Base-by-base conservation (phyloP, 2,329 filamentous ascomycete species). In the Colletotrichum sp. region DNA sequence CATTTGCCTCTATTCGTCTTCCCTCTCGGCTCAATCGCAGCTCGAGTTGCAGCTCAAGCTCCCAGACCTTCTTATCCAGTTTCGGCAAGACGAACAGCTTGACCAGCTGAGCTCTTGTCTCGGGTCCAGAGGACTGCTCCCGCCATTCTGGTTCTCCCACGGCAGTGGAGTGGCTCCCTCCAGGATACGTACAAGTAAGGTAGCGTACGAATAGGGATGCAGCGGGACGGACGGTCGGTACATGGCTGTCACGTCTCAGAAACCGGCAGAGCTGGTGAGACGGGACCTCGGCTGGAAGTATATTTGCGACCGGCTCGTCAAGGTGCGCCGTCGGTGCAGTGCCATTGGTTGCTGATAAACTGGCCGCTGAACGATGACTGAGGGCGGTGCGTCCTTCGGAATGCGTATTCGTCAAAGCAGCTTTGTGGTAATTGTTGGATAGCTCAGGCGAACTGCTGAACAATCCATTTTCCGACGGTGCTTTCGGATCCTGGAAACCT, bases 211-310 rank as follows among this genome's bases (percentile, higher is more conserved):
- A 68, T 39, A 26, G 52, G 32, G 34, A 68, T 52, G 52, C 21
- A 60, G 68, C 34, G 55, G 63, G 36, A 60, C 8, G 71, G 26
- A 15, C 36, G 57, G 57, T 30, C 55, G 65, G 71, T 63, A 52
- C 57, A 64, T 13, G 63, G n/a, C 30, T 73, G 71, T 73, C 71
- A 64, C 28, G 60, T 52, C 52, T 71, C 72, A 60, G 60, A 57
- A 75, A 36, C 32, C 60, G 30, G 55, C 49, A 36, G 52, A 60
- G n/a, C 55, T 73, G 34, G 60, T 28, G 64, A 49, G 55, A 24
- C 30, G 66, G 71, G 64, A 68, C 63, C 52, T 69, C 65, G 65
- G 57, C 57, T 13, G 57, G 65, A 69, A 64, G 65, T 63, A 34
- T 64, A 57, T 44, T 39, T 70, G 21, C 30, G 16, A 52, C 49